phyloP scores from a whole-genome alignment of 306 rosid genomes.

The Morella rubra region DNA sequence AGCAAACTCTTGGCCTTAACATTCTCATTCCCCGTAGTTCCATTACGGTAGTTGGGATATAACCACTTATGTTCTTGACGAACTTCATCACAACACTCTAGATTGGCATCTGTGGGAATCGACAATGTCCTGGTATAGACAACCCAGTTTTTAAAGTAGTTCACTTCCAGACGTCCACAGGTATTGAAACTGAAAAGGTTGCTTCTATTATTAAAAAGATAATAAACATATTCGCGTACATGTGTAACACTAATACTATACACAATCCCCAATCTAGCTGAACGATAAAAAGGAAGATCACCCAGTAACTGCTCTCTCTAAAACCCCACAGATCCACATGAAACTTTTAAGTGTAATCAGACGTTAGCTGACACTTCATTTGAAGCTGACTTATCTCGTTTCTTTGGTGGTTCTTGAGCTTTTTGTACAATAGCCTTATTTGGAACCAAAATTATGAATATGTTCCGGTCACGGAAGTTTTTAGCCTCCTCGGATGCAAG shows the following conservation, averaged over 20 bases:
- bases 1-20: background rate
- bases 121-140: background rate
- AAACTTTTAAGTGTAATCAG: conserved; percentile 33
- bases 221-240: conserved; percentile 29
- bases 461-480: conserved; percentile 78
- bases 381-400: conserved; percentile 47
- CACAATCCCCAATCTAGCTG: conserved; percentile 41
- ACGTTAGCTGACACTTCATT: conserved; percentile 78
- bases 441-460: conserved; percentile 70
- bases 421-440: conserved; percentile 74
- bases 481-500: conserved; percentile 85
- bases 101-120: background rate
- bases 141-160: background rate
- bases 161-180: background rate
- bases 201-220: conserved; percentile 30
- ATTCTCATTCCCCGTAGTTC: background rate
- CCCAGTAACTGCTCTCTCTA: conserved; percentile 37
- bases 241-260: conserved; percentile 41
- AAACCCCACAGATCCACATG: conserved; percentile 20
- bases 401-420: conserved; percentile 73
- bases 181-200: conserved; percentile 18
- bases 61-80: background rate
- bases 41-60: background rate
- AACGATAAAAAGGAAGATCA: conserved; percentile 29
- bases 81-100: background rate